Evolutionary conservation across 768 basidiomycete genomes (phyloP).

Genomic region (Termitomyces bulborhizus): DNA sequence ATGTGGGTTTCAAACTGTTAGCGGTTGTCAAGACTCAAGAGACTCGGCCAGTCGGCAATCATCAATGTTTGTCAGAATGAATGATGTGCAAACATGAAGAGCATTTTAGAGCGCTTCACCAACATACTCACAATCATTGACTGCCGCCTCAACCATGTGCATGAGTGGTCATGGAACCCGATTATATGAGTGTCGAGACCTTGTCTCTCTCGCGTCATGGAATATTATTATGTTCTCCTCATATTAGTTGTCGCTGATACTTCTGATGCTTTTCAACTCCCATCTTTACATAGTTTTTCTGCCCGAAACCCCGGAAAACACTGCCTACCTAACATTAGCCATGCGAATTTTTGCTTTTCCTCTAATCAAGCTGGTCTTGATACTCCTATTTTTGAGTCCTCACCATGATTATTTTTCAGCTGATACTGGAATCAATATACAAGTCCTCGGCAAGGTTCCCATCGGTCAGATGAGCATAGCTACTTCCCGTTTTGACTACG

Average conservation of each 20-base stretch:
- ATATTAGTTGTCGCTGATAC: not conserved
- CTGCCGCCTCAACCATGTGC: not conserved
- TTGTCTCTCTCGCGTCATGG: not conserved
- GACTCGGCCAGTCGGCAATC: not conserved
- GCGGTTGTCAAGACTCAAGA: not conserved
- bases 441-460: constrained; percentile 7
- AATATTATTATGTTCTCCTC: not conserved
- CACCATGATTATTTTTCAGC: constrained; percentile 6
- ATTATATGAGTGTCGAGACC: not conserved
- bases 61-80: not conserved
- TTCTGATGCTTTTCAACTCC: constrained; percentile 1
- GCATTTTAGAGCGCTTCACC: too few species aligned
- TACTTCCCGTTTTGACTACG: constrained; percentile 11
- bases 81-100: too few species aligned
- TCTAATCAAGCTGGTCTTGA: constrained; percentile 16
- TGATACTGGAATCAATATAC: constrained; percentile 8
- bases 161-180: not conserved
- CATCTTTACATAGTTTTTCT: not conserved
- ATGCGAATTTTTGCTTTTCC: not conserved
- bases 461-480: constrained; percentile 7
- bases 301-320: too few species aligned
- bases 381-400: not conserved
- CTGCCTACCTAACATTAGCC: not conserved
- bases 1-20: not conserved
- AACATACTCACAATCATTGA: too few species aligned